phyloP scores from a whole-genome alignment of 495 filamentous ascomycete species.

The Podospora comata region DNA sequence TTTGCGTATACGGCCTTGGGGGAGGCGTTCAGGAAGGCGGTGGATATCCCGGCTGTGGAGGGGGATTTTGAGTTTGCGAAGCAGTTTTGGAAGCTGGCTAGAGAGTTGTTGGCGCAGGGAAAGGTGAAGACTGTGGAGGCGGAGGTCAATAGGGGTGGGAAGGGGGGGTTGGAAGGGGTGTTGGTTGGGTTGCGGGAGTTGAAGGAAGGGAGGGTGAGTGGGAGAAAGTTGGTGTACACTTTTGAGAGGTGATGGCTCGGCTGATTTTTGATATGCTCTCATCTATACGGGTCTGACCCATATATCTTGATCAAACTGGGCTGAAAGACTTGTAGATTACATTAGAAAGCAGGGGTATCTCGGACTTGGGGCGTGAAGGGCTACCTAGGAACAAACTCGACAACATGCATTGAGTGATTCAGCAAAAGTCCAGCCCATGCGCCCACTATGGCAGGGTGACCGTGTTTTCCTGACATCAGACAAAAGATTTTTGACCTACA shows the following conservation, averaged over 20 bases:
- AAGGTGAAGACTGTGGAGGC: slow-evolving; percentile 30
- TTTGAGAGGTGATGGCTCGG: not conserved
- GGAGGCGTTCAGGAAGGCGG: slow-evolving; percentile 19
- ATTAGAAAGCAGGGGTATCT: not conserved
- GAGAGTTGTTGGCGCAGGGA: slow-evolving; percentile 28
- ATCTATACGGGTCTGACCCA: not conserved
- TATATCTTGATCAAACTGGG: not conserved
- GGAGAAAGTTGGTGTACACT: slow-evolving; percentile 40
- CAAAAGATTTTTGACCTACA: not conserved
- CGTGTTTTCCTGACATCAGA: not conserved
- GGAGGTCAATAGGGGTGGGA: slow-evolving; percentile 33
- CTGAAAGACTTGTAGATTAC: not conserved
- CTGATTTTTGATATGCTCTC: slow-evolving; percentile 12
- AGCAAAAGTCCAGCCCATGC: not conserved
- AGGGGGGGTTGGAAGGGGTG: slow-evolving; percentile 36
- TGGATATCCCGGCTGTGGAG: slow-evolving; percentile 6
- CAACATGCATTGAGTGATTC: not conserved
- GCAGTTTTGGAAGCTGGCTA: slow-evolving; percentile 26
- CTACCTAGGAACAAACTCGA: slow-evolving; percentile 5
- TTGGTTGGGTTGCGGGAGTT: slow-evolving; percentile 36
- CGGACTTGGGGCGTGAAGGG: not conserved
- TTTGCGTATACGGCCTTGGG: slow-evolving; percentile 34
- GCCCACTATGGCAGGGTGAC: not conserved
- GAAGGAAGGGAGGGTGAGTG: slow-evolving; percentile 35
- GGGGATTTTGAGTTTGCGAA: slow-evolving; percentile 29